A percentile compares a stretch with the other conserved stretches of the same genome.
phyloP scores from a whole-genome alignment of 805 yeast species.

The Yarrowia sp. region DNA sequence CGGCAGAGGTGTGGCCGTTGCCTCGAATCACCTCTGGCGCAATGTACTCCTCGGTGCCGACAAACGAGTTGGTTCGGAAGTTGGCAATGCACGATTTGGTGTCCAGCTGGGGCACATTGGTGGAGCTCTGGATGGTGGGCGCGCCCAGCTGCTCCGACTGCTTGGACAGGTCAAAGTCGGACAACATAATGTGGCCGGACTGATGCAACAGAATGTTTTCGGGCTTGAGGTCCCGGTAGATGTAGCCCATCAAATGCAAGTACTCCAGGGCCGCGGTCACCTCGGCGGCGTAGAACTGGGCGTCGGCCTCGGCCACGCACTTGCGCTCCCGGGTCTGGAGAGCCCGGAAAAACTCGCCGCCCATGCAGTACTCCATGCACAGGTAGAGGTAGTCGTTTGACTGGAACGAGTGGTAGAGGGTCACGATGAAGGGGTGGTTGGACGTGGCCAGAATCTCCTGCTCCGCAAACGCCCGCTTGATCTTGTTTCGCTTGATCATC shows the following conservation, averaged over 20 bases:
- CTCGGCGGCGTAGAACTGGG: conserved; percentile 93
- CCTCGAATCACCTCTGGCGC: conserved; percentile 99
- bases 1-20: conserved; percentile 96
- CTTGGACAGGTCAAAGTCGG: conserved; percentile 94
- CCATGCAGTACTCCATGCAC: conserved; percentile 99
- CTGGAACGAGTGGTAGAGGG: conserved; percentile 95
- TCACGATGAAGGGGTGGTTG: conserved; percentile 96
- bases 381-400: conserved; percentile 87
- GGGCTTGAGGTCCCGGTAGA: conserved; percentile 95
- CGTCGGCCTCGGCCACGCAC: conserved; percentile 86
- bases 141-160: conserved; percentile 79
- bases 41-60: conserved; percentile 97
- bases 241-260: conserved; percentile 94
- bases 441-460: conserved; percentile 95
- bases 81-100: conserved; percentile 96
- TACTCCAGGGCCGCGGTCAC: conserved; percentile 97
- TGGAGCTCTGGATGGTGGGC: conserved; percentile 64
- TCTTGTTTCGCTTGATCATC: conserved; percentile 93
- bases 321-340: conserved; percentile 87
- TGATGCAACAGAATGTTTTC: conserved; percentile 94
- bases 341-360: conserved; percentile 98
- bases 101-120: conserved; percentile 72
- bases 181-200: conserved; percentile 97
- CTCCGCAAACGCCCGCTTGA: conserved; percentile 93
- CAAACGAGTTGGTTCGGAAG: conserved; percentile 96